Evolutionary conservation across 2,329 filamentous ascomycete genomes (phyloP).

Genomic region (Aschersonia sp.): DNA sequence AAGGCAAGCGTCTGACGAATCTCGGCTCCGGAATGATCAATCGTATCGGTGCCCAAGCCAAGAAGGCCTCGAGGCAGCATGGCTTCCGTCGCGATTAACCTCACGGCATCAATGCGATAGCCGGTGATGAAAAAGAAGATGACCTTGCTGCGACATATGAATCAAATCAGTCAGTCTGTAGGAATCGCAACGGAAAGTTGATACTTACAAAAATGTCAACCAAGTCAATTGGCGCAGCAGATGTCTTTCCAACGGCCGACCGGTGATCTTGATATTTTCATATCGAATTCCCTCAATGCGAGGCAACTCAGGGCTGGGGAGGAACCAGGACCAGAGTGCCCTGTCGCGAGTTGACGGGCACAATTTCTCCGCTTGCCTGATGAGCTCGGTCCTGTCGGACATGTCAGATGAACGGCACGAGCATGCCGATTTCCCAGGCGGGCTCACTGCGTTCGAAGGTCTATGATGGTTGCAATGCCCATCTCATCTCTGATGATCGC

Average conservation of each 20-base stretch:
- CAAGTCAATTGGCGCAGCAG: constrained; percentile 55
- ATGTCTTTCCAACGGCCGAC: constrained; percentile 51
- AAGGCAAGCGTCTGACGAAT: constrained; percentile 27
- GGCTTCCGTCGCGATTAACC: constrained; percentile 52
- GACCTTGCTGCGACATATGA: constrained; percentile 21
- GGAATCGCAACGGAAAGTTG: not conserved
- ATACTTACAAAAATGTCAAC: constrained; percentile 45
- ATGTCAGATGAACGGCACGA: not conserved
- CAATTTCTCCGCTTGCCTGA: constrained; percentile 50
- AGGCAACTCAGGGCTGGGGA: constrained; percentile 36
- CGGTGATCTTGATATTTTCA: constrained; percentile 58
- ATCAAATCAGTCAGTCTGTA: too few relatives aligned
- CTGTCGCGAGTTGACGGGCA: constrained; percentile 28
- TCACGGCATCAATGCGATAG: constrained; percentile 54
- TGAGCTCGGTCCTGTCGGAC: constrained; percentile 50
- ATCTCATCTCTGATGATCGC: constrained; percentile 41
- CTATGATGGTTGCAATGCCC: constrained; percentile 58
- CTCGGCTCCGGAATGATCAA: constrained; percentile 52
- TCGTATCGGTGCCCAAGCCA: constrained; percentile 53
- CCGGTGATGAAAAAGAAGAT: constrained; percentile 48
- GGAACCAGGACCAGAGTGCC: constrained; percentile 23
- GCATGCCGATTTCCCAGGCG: not conserved
- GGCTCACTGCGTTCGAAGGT: constrained; percentile 61
- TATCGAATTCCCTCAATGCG: constrained; percentile 51
- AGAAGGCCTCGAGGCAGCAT: constrained; percentile 59